Evolutionary conservation across 805 yeast genomes (phyloP).

Genomic region (Ogataea pini): DNA sequence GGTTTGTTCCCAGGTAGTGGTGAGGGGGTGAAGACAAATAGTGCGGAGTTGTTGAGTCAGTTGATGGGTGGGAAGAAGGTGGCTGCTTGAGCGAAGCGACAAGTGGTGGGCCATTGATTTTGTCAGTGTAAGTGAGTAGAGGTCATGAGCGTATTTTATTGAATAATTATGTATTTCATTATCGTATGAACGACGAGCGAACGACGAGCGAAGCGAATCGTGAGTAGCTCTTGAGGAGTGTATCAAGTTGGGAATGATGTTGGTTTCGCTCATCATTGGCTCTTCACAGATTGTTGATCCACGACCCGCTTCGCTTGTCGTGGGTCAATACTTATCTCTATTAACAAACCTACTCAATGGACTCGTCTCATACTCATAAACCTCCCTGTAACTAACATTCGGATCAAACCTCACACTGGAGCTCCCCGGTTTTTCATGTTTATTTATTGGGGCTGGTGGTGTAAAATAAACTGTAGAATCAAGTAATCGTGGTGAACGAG

Average conservation of each 20-base stretch:
- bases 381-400: conserved; percentile 31
- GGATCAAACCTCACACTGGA: conserved; percentile 34
- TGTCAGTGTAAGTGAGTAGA: too few species aligned
- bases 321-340: conserved; percentile 19
- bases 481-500: conserved; percentile 19
- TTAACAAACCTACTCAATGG: conserved; percentile 24
- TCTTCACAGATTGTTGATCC: too few species aligned
- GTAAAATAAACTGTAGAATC: conserved; percentile 27
- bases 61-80: conserved; percentile 71
- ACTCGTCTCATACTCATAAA: conserved; percentile 23
- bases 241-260: too few species aligned
- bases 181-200: not conserved
- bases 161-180: too few species aligned
- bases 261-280: too few species aligned
- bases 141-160: too few species aligned
- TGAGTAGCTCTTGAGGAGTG: too few species aligned
- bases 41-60: conserved; percentile 77
- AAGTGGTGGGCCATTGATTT: too few species aligned
- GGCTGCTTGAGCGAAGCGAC: conserved; percentile 12
- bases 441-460: conserved; percentile 20
- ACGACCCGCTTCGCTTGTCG: not conserved
- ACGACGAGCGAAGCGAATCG: too few species aligned
- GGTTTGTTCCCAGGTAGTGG: conserved; percentile 48
- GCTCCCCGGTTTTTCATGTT: conserved; percentile 11
- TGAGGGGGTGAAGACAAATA: conserved; percentile 24